Base-by-base conservation (phyloP, 257 asterid genomes). In the Paulownia fortunei region DNA sequence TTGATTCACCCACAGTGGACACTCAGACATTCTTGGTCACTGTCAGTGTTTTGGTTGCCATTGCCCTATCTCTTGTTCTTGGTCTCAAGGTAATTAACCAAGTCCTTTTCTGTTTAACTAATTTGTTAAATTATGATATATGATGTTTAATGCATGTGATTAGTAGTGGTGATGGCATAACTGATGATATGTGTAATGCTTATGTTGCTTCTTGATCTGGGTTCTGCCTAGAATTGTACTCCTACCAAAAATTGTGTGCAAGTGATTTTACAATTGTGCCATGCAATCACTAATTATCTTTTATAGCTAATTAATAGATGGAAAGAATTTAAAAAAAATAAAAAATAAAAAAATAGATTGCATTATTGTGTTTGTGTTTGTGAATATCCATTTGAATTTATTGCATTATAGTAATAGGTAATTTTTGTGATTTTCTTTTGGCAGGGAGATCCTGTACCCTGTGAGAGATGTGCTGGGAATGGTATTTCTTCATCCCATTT, bases 391-490 rank as follows among this genome's bases (percentile, higher is more conserved):
- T 66, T 62, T 62, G 24, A 4, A 15, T 23, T 55, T 55, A 9
- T 30, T 49, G 24, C 8, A 49, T 47, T 46, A 8, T 11, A 19
- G 1, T 16, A 7, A 23, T 23, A 18, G 72, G 36, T 65, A 8
- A 16, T n/a, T 21, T 41, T 4, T 80, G 18, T 49, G 8, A 26
- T 52, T 21, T 67, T 39, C 11, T 63, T 16, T 74, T 49, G 88
- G 86, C 87, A 94, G 97, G 97, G 98, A 72, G 98, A 91, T 88
- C 97, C 98, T 66, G 90, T 92, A 69, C 87, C 98, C 12, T 92
- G 97, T 84, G 89, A 89, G 54, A 91, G 92, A 80, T 94, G 98
- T 52, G 97, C 93, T 59, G 98, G 97, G 47, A 94, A 94, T 77
- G 97, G 97, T 94, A 89, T 18, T 69, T 54, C 21, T 8, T 81